phyloP scores from a whole-genome alignment of 169 alveolate genomes.

The Eimeria brunetti region DNA sequence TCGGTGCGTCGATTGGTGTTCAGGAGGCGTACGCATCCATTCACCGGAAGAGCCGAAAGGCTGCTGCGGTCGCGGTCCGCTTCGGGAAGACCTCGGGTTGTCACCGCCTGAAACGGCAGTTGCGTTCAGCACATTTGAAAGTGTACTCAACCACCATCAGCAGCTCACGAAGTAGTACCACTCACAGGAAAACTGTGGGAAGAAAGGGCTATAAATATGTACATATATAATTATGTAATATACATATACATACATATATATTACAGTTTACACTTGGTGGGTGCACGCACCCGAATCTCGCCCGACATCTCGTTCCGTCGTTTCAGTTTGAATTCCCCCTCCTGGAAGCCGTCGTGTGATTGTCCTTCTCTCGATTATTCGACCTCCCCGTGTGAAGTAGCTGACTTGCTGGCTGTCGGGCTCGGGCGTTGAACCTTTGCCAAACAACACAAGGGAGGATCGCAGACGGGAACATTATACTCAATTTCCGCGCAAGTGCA shows the following conservation, averaged over 20 bases:
- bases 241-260: neutral
- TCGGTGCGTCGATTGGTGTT: neutral
- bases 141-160: neutral
- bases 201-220: too few relatives aligned
- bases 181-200: neutral
- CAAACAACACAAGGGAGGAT: conserved; percentile 6
- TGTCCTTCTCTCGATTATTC: conserved; percentile 41
- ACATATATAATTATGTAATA: too few relatives aligned
- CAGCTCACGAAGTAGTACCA: neutral
- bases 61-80: neutral
- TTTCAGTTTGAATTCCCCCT: conserved; percentile 49
- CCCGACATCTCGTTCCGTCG: conserved; percentile 58
- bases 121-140: neutral
- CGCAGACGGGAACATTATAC: neutral
- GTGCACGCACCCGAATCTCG: conserved; percentile 19
- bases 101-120: neutral
- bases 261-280: too few relatives aligned
- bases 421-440: conserved; percentile 27
- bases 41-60: neutral
- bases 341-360: conserved; percentile 41
- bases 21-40: conserved; percentile 17
- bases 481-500: neutral
- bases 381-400: conserved; percentile 28
- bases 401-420: conserved; percentile 32
- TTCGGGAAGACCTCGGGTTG: conserved; percentile 6